phyloP scores from a whole-genome alignment of 140 eudicot genomes.

The Erigeron philadelphicus region DNA sequence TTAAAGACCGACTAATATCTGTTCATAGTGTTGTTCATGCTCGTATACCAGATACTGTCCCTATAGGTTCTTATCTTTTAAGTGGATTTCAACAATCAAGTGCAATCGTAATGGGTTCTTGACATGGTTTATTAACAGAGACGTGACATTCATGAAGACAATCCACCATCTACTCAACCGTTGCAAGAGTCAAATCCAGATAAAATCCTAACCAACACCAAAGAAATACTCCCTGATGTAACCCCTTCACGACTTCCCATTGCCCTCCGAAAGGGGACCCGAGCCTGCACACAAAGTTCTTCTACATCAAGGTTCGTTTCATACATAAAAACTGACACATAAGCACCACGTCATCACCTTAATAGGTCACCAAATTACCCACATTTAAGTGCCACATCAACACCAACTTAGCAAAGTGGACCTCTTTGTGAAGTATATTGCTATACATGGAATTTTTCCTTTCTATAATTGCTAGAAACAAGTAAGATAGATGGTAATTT shows the following conservation, averaged over 20 bases:
- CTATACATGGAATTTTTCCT: no score
- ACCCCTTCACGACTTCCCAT: background rate
- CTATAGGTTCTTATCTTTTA: background rate
- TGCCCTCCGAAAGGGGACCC: constrained; percentile 10
- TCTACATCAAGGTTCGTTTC: background rate
- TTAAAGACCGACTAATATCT: no score
- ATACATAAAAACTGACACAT: background rate
- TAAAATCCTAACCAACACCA: background rate
- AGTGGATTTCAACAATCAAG: background rate
- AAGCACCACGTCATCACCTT: background rate
- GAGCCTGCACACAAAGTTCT: background rate
- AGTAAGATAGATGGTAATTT: background rate
- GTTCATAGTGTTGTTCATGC: background rate
- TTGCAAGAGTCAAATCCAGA: background rate
- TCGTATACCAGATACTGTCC: background rate
- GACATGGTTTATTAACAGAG: background rate
- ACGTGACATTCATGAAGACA: background rate
- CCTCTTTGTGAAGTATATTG: no score
- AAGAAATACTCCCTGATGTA: background rate
- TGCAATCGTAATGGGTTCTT: background rate
- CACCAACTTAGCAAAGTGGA: background rate
- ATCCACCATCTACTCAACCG: constrained; percentile 2
- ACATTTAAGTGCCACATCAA: background rate
- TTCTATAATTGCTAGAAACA: background rate
- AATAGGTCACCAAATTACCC: background rate